Percentiles rank a stretch among this genome's conserved stretches.
Evolutionary conservation across 1,139 yeast genomes (phyloP).

Genomic region (Lodderomyces oxycetoniae): DNA sequence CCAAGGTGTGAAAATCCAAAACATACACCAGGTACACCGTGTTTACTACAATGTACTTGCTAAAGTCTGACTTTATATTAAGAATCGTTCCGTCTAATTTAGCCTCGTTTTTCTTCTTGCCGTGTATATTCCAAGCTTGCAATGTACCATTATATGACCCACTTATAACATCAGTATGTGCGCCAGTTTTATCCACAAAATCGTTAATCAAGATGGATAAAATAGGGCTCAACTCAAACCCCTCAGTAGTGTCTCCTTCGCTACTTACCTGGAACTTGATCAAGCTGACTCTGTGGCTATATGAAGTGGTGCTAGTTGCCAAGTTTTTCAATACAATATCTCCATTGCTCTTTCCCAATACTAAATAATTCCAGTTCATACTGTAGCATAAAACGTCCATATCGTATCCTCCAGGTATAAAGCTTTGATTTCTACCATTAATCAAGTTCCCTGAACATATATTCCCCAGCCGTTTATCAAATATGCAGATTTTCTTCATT

Average conservation of each 20-base stretch:
- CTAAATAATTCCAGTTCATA: conserved; percentile 33
- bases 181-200: conserved; percentile 23
- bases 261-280: conserved; percentile 15
- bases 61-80: conserved; percentile 31
- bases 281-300: conserved; percentile 23
- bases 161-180: conserved; percentile 24
- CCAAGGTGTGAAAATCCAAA: conserved; percentile 18
- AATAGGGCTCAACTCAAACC: conserved; percentile 14
- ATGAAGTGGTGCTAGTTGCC: conserved; percentile 31
- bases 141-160: conserved; percentile 26
- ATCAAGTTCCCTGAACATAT: conserved; percentile 35
- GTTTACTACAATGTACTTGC: conserved; percentile 21
- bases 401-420: conserved; percentile 30
- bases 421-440: conserved; percentile 40
- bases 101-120: conserved; percentile 17
- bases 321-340: conserved; percentile 31
- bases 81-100: conserved; percentile 17
- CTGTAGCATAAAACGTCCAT: conserved; percentile 21
- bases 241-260: conserved; percentile 2
- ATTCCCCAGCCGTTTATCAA: conserved; percentile 31
- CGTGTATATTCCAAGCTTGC: conserved; percentile 26
- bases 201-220: conserved; percentile 22
- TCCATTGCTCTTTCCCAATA: conserved; percentile 28
- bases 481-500: conserved; percentile 33
- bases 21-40: conserved; percentile 19